Base-by-base conservation (phyloP, 2,329 filamentous ascomycete species). In the Hypoxylon sp. region DNA sequence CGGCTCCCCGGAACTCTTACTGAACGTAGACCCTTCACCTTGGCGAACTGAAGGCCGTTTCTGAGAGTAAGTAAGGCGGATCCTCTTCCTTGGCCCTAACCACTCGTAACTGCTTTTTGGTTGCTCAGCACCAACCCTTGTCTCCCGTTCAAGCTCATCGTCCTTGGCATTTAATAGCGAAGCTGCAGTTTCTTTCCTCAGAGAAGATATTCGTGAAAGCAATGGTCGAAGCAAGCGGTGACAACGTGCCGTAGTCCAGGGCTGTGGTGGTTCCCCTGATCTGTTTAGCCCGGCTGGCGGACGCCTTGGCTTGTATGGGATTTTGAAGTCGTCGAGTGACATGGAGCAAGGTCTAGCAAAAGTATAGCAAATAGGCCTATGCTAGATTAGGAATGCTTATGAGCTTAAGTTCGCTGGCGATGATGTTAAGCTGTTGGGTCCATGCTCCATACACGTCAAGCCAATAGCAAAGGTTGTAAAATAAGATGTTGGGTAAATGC, bases 241-340 rank as follows among this genome's bases (percentile, higher is more conserved):
- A 58, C 82, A 83, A 63, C 81, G 78, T 34, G 81, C 77, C 21
- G 81, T 74, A 10, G 81, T 83, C 82, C 82, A 80, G n/a, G 74
- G 70, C 14, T 74, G 69, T 49, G 69, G 61, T 25, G 60, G 36
- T 14, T 72, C 70, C 36, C 61, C 60, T n/a, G 48, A 56, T 28
- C 59, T 65, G 14, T 71, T 69, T 21, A 65, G 45, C 36, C 62
- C 74, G 34, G 68, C 53, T 49, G 57, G 64, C 21, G 69, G 28
- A 28, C 58, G 63, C 64, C 71, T 68, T 52, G 74, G 68, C 52
- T 68, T 71, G 58, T 55, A 69, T 3, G 70, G 69, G 52, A 70
- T 64, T 19, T 65, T 63, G 38, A 70, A 66, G 2, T 64, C 56
- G 32, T 72, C 48, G 17, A 60, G 53, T 57, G 67, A 67, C 72